Base-by-base conservation (phyloP, 2,329 filamentous ascomycete genomes). In the Ophidiomyces ophidiicola region DNA sequence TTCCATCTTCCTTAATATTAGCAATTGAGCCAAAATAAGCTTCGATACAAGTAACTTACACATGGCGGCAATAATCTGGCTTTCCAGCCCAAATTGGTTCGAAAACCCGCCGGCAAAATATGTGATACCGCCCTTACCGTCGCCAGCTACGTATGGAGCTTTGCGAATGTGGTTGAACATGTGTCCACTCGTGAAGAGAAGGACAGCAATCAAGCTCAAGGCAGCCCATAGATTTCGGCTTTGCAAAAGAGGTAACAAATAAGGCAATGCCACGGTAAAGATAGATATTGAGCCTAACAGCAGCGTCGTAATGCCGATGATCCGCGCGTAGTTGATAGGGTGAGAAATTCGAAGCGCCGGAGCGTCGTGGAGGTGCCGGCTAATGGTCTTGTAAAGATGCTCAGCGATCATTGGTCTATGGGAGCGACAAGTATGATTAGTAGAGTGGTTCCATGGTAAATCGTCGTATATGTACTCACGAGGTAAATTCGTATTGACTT, bases 101-200 rank as follows among this genome's bases (percentile, higher is more conserved):
- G 88, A 85, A 63, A 98, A 98, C 1, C 90, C 88, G 26, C 72
- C 72, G 3, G 88, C 84, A 61, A 98, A 90, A 61, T 96, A 96
- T 55, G 66, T 82, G 46, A 98, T 75, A 4, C 86, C 86, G 12
- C 90, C 90, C 39, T 74, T 77, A 25, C 85, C 84, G 57, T 96
- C 78, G 29, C 81, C 82, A 29, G 78, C 71, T 21, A 96, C 85
- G 53, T 98, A 98, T 2, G 90, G 90, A 2, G 92, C 84, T 60
- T 90, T 88, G 51, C 92, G 77, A 56, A 98, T 98, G 57, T 94
- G 87, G 62, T 96, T 98, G 72, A 92, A 98, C 92, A 98, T 98
- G 64, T 96, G 87, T 26, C 90, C 92, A 52, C 82, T 90, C 32
- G 82, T 94, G 65, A 96, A 98, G 42, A 94, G 70, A 29, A 98